Evolutionary conservation across 345 rosid genomes (phyloP), one percentile per base, ranked within the genome.

Genomic region (Rhodamnia rubescens): DNA sequence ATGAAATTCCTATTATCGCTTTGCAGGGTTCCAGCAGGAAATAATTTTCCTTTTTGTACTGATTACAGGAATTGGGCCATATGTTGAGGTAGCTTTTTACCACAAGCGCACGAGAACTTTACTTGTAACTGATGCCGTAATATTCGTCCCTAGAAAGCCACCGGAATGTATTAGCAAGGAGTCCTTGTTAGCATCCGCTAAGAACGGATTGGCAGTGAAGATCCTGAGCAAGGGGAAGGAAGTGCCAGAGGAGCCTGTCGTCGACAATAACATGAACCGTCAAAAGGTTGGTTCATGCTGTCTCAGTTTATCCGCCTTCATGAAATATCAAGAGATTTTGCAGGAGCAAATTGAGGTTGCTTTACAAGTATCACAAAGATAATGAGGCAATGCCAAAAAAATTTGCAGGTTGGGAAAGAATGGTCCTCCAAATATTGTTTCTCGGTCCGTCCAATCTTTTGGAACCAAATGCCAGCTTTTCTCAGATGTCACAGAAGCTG

Each of bases 381-480:
- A 58, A 20, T 84, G 55, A 84, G 29, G 42, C n/a, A 84, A 24
- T 22, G 75, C 40, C 42, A 14, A 27, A 51, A 26, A 2, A 0
- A 20, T n/a, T 85, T 92, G 91, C 92, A 97, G 98, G 99, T 11
- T 97, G 99, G 99, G 99, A 97, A 89, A 94, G 99, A 92, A 95
- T 95, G 98, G 99, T 97, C 84, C 93, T 97, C 49, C 98, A 97
- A 85, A 97, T 97, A 57, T 86, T 95, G 89, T 97, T 97, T 88
- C 98, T 97, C 14, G 98, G 99, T 53, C 99, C 98, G 2, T 94
- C 98, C 26, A 95, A 97, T 91, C 95, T 97, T 86, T 89, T 97
- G 89, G 99, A 97, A 88, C 99, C 99, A 44, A 95, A 95, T 27
- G 93, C 96, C 81, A 97, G 96, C 92, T 97, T 97, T 59, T 94